Evolutionary conservation across 176 grass and related monocot genomes (phyloP), one percentile per base, ranked within the genome.

Genomic region (Bonia amplexicaulis): DNA sequence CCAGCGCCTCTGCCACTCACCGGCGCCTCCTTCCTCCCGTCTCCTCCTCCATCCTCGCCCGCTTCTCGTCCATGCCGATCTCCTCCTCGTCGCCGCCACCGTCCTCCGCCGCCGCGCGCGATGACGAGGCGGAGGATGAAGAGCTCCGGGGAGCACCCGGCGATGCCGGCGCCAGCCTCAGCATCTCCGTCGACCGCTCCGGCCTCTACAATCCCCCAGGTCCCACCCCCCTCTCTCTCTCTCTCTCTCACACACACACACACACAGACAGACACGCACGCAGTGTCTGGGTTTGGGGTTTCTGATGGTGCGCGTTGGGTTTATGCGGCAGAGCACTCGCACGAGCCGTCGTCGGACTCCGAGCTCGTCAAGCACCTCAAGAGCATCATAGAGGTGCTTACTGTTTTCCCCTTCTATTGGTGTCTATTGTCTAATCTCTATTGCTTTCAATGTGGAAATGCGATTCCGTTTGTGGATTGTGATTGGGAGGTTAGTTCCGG

Each of bases 331-430:
- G 96, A 92, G 67, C 93, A 98, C 69, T 86, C 80, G 58, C 93
- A 95, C 72, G 83, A 90, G 80, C 80, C 89, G 12, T 87, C 91
- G 2, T 87, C 83, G 1, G 96, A 95, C 41, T 87, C 93, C 20
- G 89, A 93, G 42, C 91, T 98, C 63, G 83, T 98, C 69, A 98
- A 95, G 91, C 89, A 98, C 85, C 83, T 98, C 71, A 98, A 92
- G 89, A 95, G 93, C 74, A 95, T 98, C 46, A 93, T 98, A 89
- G 87, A 93, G 93, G 93, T 98, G 47, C 19, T 33, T 27, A 44
- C 49, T 73, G 25, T 60, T 26, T 11, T 58, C 5, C 39, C 51
- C n/a, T 62, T 23, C 29, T 5, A 44, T 72, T 72, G 35, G 54
- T 66, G 22, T 85, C 35, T 37, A 37, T 37, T 37, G 35, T 37